Percentiles rank a stretch among this genome's conserved stretches.
phyloP scores from a whole-genome alignment of 2,329 filamentous ascomycete species.

The Fusarium multiceps region DNA sequence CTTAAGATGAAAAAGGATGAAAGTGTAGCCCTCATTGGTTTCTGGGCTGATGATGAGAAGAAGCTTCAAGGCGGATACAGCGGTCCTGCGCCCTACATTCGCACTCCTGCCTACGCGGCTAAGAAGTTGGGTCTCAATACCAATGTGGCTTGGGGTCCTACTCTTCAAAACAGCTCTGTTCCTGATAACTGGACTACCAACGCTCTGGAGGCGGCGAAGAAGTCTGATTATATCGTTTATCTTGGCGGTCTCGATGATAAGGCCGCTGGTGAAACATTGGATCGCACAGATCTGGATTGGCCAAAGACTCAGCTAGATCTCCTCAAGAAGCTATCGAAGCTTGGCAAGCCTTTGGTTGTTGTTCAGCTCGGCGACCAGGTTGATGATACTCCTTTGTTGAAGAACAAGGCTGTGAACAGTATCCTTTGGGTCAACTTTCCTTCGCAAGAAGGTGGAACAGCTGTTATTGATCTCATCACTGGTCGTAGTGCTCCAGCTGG shows the following conservation, averaged over 20 bases:
- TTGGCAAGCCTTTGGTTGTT: not conserved
- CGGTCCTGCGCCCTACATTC: not conserved
- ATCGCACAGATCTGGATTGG: conserved; percentile 4
- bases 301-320: not conserved
- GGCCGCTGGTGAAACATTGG: conserved; percentile 5
- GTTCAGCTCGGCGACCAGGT: conserved; percentile 4
- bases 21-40: not conserved
- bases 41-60: conserved; percentile 5
- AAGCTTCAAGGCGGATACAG: not conserved
- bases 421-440: conserved; percentile 21
- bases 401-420: conserved; percentile 15
- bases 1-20: not conserved
- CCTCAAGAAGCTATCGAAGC: not conserved
- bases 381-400: not conserved
- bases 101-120: not conserved
- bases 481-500: not conserved
- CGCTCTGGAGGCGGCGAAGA: not conserved
- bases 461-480: not conserved
- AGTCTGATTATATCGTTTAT: conserved; percentile 8
- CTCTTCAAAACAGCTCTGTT: not conserved
- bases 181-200: conserved; percentile 8
- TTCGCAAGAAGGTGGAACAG: conserved; percentile 8
- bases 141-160: conserved; percentile 1
- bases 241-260: conserved; percentile 5
- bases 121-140: not conserved